Percentiles rank a stretch among this genome's conserved stretches.
phyloP scores from a whole-genome alignment of 2,329 filamentous ascomycete genomes.

The Endothia cerciana region DNA sequence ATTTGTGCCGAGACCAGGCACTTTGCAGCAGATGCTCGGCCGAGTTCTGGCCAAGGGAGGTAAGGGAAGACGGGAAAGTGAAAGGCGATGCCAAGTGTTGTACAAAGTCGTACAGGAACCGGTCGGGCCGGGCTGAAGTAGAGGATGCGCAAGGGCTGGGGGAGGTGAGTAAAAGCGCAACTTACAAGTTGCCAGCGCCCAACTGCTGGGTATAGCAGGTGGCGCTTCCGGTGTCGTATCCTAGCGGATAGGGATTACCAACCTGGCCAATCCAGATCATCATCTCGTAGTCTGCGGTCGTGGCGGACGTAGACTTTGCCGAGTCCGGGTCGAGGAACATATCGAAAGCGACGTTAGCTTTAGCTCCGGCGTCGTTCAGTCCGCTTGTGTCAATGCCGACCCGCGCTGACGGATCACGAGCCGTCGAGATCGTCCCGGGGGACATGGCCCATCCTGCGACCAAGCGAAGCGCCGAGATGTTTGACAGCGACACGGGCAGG shows the following conservation, averaged over 20 bases:
- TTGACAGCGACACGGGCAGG: slow-evolving; percentile 36
- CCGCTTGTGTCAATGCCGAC: slow-evolving; percentile 33
- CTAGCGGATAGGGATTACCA: slow-evolving; percentile 36
- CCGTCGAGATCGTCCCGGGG: slow-evolving; percentile 31
- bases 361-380: slow-evolving; percentile 31
- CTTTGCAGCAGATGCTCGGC: slow-evolving; percentile 17
- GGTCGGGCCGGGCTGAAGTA: slow-evolving; percentile 16
- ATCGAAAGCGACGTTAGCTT: slow-evolving; percentile 40
- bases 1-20: slow-evolving; percentile 14
- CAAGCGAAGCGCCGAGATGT: slow-evolving; percentile 36
- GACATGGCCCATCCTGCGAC: slow-evolving; percentile 38
- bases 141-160: slow-evolving; percentile 4
- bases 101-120: not conserved
- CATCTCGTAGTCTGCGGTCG: slow-evolving; percentile 38
- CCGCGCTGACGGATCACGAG: slow-evolving; percentile 28
- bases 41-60: slow-evolving; percentile 15
- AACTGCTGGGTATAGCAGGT: slow-evolving; percentile 35
- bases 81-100: not conserved
- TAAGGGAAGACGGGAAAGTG: not conserved
- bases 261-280: slow-evolving; percentile 41
- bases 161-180: slow-evolving; percentile 1
- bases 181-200: slow-evolving; percentile 37
- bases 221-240: slow-evolving; percentile 31
- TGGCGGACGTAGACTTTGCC: slow-evolving; percentile 33
- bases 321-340: slow-evolving; percentile 38